Percentiles rank a stretch among this genome's conserved stretches.
phyloP scores from a whole-genome alignment of 208 protist species.

The Leishmania martiniquensis region DNA sequence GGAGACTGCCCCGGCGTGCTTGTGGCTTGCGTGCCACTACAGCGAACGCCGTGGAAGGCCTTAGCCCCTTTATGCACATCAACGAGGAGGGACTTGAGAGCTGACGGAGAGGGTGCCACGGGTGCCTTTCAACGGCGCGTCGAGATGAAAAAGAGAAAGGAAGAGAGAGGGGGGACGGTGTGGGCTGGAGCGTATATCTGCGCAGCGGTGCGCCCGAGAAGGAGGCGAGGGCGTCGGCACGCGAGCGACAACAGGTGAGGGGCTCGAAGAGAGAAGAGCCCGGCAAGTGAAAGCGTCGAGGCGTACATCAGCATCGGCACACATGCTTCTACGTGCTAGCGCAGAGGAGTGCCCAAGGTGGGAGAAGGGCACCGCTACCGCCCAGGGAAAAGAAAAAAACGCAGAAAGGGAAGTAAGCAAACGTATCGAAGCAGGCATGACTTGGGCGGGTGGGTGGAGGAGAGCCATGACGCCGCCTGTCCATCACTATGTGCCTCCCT shows the following conservation, averaged over 20 bases:
- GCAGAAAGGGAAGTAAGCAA: constrained; percentile 14
- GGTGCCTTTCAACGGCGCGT: too few relatives aligned
- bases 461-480: neutral
- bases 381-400: neutral
- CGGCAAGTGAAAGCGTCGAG: too few relatives aligned
- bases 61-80: neutral
- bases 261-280: neutral
- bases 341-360: too few relatives aligned
- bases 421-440: neutral
- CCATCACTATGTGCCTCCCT: neutral
- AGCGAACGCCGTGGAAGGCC: neutral
- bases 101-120: too few relatives aligned
- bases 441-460: neutral
- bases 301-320: too few relatives aligned
- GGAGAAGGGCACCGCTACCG: too few relatives aligned
- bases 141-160: too few relatives aligned
- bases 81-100: neutral
- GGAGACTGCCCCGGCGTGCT: neutral
- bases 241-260: neutral
- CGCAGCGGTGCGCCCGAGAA: neutral
- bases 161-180: too few relatives aligned
- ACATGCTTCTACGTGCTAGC: too few relatives aligned
- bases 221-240: neutral
- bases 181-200: neutral
- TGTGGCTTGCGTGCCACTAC: neutral